These are phyloP conservation scores for Mortierella hygrophila DNA, from an alignment of 192 early-diverging fungal genomes.

Conservation along the genomic window DNA sequence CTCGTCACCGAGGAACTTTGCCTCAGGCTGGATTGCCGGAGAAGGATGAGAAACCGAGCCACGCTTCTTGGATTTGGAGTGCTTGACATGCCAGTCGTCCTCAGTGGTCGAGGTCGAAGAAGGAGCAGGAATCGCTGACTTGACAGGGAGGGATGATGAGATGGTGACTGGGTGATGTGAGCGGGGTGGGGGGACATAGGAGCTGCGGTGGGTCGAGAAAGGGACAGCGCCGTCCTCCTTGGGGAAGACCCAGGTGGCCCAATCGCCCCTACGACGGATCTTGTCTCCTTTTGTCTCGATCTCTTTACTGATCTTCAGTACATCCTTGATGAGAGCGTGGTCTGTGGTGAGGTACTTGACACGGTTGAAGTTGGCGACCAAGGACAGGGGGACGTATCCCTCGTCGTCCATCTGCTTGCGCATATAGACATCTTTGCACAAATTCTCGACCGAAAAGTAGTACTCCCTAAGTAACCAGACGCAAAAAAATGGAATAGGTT, in stretches of 20 bases:
- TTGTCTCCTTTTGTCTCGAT: conserved; percentile 73
- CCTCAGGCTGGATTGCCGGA: background rate
- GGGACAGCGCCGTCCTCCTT: conserved; percentile 60
- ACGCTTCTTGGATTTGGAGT: conserved; percentile 38
- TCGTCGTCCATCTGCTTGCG: conserved; percentile 90
- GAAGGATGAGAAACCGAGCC: conserved; percentile 18
- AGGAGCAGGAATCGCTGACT: too few relatives aligned
- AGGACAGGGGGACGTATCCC: conserved; percentile 83
- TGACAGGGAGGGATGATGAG: background rate
- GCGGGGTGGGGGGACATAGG: conserved; percentile 28
- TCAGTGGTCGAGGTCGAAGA: background rate
- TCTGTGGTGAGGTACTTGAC: conserved; percentile 81
- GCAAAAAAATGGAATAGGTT: background rate
- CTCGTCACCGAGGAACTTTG: conserved; percentile 33
- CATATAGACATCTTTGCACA: conserved; percentile 97
- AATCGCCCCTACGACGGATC: conserved; percentile 80
- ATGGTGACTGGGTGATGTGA: conserved; percentile 7
- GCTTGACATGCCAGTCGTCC: conserved; percentile 51
- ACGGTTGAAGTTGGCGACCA: conserved; percentile 93
- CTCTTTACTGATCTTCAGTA: conserved; percentile 62
- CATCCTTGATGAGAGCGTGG: conserved; percentile 69
- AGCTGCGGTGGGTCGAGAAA: conserved; percentile 29
- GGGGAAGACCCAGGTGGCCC: conserved; percentile 89
- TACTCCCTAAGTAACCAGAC: conserved; percentile 74
- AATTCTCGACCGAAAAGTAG: conserved; percentile 97